phyloP scores from a whole-genome alignment of 768 basidiomycete genomes.

The Boletus rufocinnamomeus region DNA sequence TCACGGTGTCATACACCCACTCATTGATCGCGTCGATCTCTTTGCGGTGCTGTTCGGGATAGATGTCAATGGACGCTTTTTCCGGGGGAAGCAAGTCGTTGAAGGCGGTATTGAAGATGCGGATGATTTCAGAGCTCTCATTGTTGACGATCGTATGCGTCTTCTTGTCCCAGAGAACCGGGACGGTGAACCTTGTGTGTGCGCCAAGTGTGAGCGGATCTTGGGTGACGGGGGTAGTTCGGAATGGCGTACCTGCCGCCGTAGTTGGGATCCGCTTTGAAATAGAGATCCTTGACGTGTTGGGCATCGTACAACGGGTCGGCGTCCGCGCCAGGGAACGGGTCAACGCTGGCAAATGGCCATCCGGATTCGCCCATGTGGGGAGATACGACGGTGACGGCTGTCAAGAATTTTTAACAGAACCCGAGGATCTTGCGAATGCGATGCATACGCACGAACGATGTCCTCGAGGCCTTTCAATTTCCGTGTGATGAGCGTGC shows the following conservation, averaged over 20 bases:
- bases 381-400: constrained; percentile 81
- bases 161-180: constrained; percentile 93
- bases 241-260: constrained; percentile 53
- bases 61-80: constrained; percentile 68
- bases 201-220: background rate
- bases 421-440: background rate
- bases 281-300: constrained; percentile 85
- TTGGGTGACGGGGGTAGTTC: background rate
- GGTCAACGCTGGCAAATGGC: constrained; percentile 75
- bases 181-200: constrained; percentile 72
- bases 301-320: constrained; percentile 72
- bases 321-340: constrained; percentile 69
- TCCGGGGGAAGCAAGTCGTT: constrained; percentile 69
- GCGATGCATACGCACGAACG: constrained; percentile 56
- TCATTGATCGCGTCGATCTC: constrained; percentile 86
- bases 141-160: constrained; percentile 89
- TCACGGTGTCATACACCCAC: constrained; percentile 85
- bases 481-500: constrained; percentile 84
- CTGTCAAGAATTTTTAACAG: constrained; percentile 38
- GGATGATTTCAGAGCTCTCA: constrained; percentile 93
- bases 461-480: constrained; percentile 89
- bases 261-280: constrained; percentile 72
- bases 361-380: constrained; percentile 83
- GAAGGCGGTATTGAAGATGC: constrained; percentile 88
- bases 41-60: constrained; percentile 67